phyloP scores from a whole-genome alignment of 2,329 filamentous ascomycete species.

The Magnaporthiopsis incrustans region DNA sequence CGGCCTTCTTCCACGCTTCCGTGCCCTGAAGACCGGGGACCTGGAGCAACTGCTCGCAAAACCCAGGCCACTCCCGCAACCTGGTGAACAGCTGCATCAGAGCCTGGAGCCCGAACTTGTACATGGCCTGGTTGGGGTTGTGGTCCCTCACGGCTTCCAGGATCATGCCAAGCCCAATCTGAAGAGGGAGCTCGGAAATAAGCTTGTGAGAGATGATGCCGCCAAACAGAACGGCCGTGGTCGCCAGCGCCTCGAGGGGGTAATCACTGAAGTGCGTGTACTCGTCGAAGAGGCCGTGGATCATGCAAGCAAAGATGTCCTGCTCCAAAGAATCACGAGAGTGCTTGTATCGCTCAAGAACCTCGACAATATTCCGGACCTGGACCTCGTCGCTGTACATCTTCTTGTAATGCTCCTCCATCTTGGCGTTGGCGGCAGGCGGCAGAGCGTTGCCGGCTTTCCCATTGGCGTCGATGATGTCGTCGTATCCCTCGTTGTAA shows the following conservation, averaged over 20 bases:
- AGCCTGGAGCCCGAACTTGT: slow-evolving; percentile 94
- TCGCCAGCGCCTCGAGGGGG: slow-evolving; percentile 89
- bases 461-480: slow-evolving; percentile 81
- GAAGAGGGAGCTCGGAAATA: slow-evolving; percentile 80
- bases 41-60: slow-evolving; percentile 76
- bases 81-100: slow-evolving; percentile 79
- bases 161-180: slow-evolving; percentile 95
- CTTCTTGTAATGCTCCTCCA: slow-evolving; percentile 96
- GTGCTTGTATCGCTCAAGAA: slow-evolving; percentile 79
- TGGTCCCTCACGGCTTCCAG: slow-evolving; percentile 91
- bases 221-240: slow-evolving; percentile 91
- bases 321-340: slow-evolving; percentile 80
- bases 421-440: slow-evolving; percentile 71
- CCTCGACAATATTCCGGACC: slow-evolving; percentile 75
- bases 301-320: slow-evolving; percentile 97
- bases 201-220: slow-evolving; percentile 93
- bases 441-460: slow-evolving; percentile 75
- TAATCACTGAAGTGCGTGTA: slow-evolving; percentile 94
- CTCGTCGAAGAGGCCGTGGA: slow-evolving; percentile 94
- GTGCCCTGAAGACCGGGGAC: slow-evolving; percentile 78
- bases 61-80: slow-evolving; percentile 89
- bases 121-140: slow-evolving; percentile 79
- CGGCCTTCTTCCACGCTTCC: slow-evolving; percentile 73
- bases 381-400: slow-evolving; percentile 94
- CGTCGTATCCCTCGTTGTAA: slow-evolving; percentile 86